These are phyloP conservation scores for Glycine soja DNA, from an alignment of 306 rosid species.

Conservation along the genomic window DNA sequence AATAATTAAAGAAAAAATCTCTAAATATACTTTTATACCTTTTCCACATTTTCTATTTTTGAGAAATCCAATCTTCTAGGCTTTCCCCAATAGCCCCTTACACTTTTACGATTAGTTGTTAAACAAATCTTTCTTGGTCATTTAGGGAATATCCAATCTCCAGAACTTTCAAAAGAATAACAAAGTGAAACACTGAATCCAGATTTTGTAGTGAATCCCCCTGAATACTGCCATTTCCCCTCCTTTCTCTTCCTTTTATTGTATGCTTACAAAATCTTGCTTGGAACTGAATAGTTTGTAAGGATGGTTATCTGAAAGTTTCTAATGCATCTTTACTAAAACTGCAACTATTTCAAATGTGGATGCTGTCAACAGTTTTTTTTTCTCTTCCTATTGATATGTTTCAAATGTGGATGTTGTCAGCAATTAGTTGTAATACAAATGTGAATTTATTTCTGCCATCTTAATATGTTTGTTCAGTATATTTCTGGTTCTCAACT, in stretches of 20 bases:
- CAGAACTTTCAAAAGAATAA: constrained; percentile 50
- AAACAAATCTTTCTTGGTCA: constrained; percentile 41
- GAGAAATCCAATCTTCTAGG: constrained; percentile 38
- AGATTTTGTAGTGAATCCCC: constrained; percentile 43
- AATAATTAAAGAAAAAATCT: too few relatives aligned
- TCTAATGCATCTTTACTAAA: too few relatives aligned
- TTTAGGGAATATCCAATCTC: constrained; percentile 3
- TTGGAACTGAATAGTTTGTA: constrained; percentile 1
- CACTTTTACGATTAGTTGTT: constrained; percentile 61
- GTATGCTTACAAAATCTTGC: not conserved
- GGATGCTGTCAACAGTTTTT: too few relatives aligned
- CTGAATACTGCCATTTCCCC: constrained; percentile 42
- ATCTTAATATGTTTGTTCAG: constrained; percentile 29
- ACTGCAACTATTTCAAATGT: not conserved
- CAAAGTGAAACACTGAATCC: constrained; percentile 37
- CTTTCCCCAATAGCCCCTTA: constrained; percentile 47
- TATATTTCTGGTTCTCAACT: constrained; percentile 36
- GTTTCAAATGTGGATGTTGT: too few relatives aligned
- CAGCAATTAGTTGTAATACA: not conserved
- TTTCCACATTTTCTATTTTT: too few relatives aligned
- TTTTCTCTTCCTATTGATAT: too few relatives aligned
- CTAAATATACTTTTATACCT: too few relatives aligned
- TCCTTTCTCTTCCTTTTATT: constrained; percentile 33
- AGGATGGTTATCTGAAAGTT: constrained; percentile 15
- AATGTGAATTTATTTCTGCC: constrained; percentile 41